Conservation (phyloP, 2,329 filamentous ascomycete species). For the Beauveria rudraprayagi region DNA sequence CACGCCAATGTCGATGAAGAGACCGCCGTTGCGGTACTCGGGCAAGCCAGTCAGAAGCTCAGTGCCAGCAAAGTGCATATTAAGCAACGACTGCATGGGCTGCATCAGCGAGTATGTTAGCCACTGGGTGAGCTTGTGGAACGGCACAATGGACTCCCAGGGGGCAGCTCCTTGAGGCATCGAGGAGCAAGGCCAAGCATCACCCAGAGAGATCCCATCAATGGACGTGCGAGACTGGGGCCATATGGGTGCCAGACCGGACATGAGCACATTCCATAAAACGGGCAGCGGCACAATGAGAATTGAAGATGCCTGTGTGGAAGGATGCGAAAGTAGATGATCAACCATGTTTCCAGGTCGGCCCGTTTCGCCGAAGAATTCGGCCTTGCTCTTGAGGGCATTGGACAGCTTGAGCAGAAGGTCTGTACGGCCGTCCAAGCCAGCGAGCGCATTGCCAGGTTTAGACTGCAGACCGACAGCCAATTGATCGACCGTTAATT, state of each 20-base stretch:
- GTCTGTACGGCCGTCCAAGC: conserved; percentile 74
- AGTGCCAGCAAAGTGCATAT: conserved; percentile 71
- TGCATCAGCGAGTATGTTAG: conserved; percentile 90
- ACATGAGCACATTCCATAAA: conserved; percentile 85
- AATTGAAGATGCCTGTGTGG: conserved; percentile 79
- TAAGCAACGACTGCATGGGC: conserved; percentile 74
- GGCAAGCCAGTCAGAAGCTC: conserved; percentile 81
- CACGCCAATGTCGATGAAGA: conserved; percentile 78
- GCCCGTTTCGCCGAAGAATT: conserved; percentile 76
- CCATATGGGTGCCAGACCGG: conserved; percentile 82
- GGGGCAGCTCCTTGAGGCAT: conserved; percentile 60
- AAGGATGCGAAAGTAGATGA: conserved; percentile 84
- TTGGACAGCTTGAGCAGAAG: conserved; percentile 68
- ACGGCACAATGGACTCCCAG: conserved; percentile 78
- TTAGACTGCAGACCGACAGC: conserved; percentile 79
- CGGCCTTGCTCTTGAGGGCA: conserved; percentile 65
- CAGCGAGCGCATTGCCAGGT: conserved; percentile 71
- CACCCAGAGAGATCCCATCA: conserved; percentile 78
- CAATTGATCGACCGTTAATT: conserved; percentile 65
- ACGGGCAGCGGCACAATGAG: conserved; percentile 82
- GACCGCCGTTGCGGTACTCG: conserved; percentile 85
- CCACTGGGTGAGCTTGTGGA: conserved; percentile 94
- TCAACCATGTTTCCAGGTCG: conserved; percentile 93
- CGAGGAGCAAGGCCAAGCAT: conserved; percentile 84
- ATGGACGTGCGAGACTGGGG: conserved; percentile 77